phyloP scores from a whole-genome alignment of 306 rosid genomes.

The Dicorynia guianensis region DNA sequence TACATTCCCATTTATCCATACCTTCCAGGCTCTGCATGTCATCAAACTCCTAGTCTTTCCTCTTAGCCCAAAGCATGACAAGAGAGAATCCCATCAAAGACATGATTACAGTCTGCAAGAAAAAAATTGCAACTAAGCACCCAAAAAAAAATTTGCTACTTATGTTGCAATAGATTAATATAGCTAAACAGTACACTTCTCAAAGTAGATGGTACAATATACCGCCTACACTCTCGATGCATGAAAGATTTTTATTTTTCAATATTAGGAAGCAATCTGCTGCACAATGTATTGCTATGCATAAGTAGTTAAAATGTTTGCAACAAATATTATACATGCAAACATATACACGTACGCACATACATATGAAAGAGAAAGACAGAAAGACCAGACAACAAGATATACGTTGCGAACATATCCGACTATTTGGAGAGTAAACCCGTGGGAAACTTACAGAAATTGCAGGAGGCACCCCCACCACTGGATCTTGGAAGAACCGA shows the following conservation, averaged over 20 bases:
- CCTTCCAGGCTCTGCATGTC: constrained; percentile 33
- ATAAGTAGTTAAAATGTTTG: constrained; percentile 27
- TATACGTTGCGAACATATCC: background rate
- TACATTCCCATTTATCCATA: constrained; percentile 10
- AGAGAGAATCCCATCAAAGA: constrained; percentile 98
- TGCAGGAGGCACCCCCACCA: constrained; percentile 89
- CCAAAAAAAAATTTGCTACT: constrained; percentile 35
- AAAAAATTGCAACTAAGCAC: too few species aligned
- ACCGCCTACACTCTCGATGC: background rate
- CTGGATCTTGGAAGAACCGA: constrained; percentile 83
- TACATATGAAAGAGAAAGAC: constrained; percentile 7
- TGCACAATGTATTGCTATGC: background rate
- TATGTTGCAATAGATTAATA: constrained; percentile 22
- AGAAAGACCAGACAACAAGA: background rate
- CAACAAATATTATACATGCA: background rate
- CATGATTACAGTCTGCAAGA: constrained; percentile 89
- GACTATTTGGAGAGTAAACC: constrained; percentile 27
- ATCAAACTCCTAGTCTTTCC: constrained; percentile 46
- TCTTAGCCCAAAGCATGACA: constrained; percentile 81
- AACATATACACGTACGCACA: background rate
- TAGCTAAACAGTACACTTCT: constrained; percentile 16
- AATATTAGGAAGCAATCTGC: constrained; percentile 18
- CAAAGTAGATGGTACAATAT: constrained; percentile 10
- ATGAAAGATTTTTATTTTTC: constrained; percentile 22
- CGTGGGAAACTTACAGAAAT: constrained; percentile 72